phyloP scores from a whole-genome alignment of 805 yeast genomes.

The Teunomyces barrocoloradensis region DNA sequence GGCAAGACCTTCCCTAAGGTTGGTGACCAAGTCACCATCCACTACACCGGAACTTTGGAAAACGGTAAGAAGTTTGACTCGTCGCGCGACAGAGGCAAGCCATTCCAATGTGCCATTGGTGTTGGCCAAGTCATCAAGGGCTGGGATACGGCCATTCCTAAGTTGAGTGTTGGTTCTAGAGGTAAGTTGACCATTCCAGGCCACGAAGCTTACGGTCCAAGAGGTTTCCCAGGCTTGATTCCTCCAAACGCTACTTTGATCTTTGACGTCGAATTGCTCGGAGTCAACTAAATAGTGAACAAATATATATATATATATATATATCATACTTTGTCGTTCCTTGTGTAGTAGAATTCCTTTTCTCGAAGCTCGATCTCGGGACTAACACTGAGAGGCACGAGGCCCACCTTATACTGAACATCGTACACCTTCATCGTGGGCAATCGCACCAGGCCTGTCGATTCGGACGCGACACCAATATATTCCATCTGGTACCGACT shows the following conservation, averaged over 20 bases:
- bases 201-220: conserved; percentile 85
- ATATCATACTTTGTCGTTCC: not conserved
- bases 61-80: conserved; percentile 96
- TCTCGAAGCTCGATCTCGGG: conserved; percentile 16
- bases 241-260: conserved; percentile 95
- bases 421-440: conserved; percentile 70
- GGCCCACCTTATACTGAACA: conserved; percentile 59
- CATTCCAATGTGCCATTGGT: conserved; percentile 92
- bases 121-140: conserved; percentile 96
- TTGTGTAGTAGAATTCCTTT: conserved; percentile 16
- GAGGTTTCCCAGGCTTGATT: conserved; percentile 95
- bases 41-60: conserved; percentile 93
- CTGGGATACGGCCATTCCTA: conserved; percentile 94
- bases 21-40: conserved; percentile 90
- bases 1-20: conserved; percentile 80
- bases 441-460: conserved; percentile 30
- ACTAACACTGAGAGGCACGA: conserved; percentile 41
- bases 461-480: conserved; percentile 10
- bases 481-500: conserved; percentile 46
- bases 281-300: conserved; percentile 41
- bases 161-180: conserved; percentile 88
- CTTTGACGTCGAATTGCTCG: conserved; percentile 74
- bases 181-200: conserved; percentile 93
- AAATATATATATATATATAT: too few species aligned
- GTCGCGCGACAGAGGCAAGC: conserved; percentile 90